Base-by-base conservation (phyloP, 129 eudicot species). In the Lactuca sativa region DNA sequence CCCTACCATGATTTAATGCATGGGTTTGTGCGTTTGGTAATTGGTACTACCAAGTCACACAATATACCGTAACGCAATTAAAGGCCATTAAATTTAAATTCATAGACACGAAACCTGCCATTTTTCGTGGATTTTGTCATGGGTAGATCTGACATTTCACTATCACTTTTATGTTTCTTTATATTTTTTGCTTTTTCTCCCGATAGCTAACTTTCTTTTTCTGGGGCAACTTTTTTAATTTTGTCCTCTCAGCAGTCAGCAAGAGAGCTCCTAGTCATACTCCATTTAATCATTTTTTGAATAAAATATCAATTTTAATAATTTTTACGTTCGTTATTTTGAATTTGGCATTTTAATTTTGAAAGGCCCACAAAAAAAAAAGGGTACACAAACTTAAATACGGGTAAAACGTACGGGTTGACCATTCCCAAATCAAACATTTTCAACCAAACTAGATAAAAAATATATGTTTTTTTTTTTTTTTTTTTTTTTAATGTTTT, bases 41-140 rank as follows among this genome's bases (percentile, higher is more conserved):
- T 65, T 74, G 73, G 74, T 66, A 75, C 74, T 33, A 37, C 32
- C 31, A 41, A 69, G 71, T 69, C 81, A 76, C 81, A 62, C 70
- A 68, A 75, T 62, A 61, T 75, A 75, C 63, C 74, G 32, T 69
- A 76, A 59, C 70, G 40, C 33, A 52, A 68, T 76, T 38, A 76
- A 76, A 37, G 63, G 9, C 49, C 53, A 54, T 77, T 41, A 37
- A 67, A 59, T 67, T 68, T 43, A 25, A 75, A 59, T 25, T 69
- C 65, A 33, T 76, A 53, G 69, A 76, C 58, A 60, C 16, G 5
- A 60, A 54, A 7, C 58, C 70, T 69, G 75, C 41, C 16, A 76
- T 60, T 76, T 75, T 60, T 64, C 56, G 30, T 60, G 56, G 55
- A 75, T 67, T 75, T 73, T 37, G 74, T 55, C 13, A 67, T 67